Base-by-base conservation (phyloP, 352 stramenopile genomes). In the Globisporangium parvum region DNA sequence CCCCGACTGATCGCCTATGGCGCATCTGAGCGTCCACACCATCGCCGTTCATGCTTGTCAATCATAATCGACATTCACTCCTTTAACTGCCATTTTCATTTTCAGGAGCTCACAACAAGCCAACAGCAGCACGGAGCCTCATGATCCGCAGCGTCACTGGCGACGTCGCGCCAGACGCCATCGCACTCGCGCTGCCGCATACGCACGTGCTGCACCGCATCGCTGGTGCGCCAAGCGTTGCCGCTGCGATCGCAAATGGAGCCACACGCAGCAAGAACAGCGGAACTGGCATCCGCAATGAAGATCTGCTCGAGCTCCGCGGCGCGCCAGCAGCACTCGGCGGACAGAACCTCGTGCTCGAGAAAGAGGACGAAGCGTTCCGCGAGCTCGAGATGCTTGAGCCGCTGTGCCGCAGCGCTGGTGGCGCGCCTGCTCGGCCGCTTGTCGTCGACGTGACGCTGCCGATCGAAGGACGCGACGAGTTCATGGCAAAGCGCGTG, bases 311-410 rank as follows among this genome's bases (percentile, higher is more conserved):
- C 21, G 55, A 72, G 39, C 76, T 84, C 52, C 80, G 83, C 45
- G 62, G 61, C 31, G 35, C 70, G 9, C 75, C 83, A 26, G 67
- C 45, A 37, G 59, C 67, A 0, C 46, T 71, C 44, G 57, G 62
- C 18, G 76, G 75, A 41, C 57, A 57, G 6, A 93, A 91, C 39
- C 47, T 90, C 31, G 40, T 74, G 11, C 61, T 91, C 33, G 65
- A 82, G 35, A 83, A 79, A n/a, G 78, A 90, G 31, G 77, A 88
- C 66, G 75, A 89, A 59, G 73, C 79, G n/a, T 88, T 87, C 51
- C 69, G 78, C 39, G 83, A 93, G 53, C 53, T 91, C 1, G 66
- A 91, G 33, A 52, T 42, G 15, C 46, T 91, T 18, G 35, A 59
- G 2, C 15, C 48, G 35, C 20, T 59, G 1, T 11, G 31, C 8